These are phyloP conservation scores for Penicillium flavigenum DNA, from an alignment of 495 filamentous ascomycete species.

Conservation along the genomic window DNA sequence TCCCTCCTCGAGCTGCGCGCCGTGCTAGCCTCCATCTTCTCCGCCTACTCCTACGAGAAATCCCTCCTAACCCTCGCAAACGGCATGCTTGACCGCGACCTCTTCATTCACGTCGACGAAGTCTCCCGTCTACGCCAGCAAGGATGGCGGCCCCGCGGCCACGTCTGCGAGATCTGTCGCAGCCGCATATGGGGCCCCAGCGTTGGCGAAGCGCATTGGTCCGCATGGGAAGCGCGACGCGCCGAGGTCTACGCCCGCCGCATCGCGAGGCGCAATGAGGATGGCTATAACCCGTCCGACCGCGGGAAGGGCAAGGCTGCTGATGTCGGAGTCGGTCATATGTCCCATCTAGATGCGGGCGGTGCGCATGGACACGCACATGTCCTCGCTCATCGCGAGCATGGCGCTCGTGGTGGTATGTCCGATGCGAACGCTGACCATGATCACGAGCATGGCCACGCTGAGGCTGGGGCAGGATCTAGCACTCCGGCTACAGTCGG, in stretches of 20 bases:
- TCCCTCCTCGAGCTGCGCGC: conserved; percentile 82
- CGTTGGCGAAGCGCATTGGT: conserved; percentile 72
- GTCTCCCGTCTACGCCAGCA: conserved; percentile 73
- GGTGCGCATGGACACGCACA: conserved; percentile 17
- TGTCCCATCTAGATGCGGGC: conserved; percentile 12
- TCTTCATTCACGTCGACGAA: conserved; percentile 80
- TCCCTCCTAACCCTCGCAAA: conserved; percentile 83
- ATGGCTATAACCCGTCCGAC: conserved; percentile 30
- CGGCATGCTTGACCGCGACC: conserved; percentile 80
- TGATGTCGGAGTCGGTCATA: conserved; percentile 26
- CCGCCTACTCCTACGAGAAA: conserved; percentile 91
- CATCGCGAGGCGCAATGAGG: conserved; percentile 31
- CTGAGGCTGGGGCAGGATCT: neutral
- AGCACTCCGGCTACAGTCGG: neutral
- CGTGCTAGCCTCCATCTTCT: conserved; percentile 85
- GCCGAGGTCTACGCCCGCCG: conserved; percentile 41
- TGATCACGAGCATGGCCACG: conserved; percentile 21
- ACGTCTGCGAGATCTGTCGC: conserved; percentile 83
- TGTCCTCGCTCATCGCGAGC: conserved; percentile 3
- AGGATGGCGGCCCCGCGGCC: conserved; percentile 84
- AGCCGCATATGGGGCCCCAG: conserved; percentile 87
- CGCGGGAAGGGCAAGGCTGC: conserved; percentile 47
- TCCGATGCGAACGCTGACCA: conserved; percentile 13
- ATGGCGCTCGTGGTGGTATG: conserved; percentile 15
- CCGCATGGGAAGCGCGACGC: conserved; percentile 72